Evolutionary conservation across 108 stramenopile species (phyloP).

Genomic region (Cyclotella atomus): DNA sequence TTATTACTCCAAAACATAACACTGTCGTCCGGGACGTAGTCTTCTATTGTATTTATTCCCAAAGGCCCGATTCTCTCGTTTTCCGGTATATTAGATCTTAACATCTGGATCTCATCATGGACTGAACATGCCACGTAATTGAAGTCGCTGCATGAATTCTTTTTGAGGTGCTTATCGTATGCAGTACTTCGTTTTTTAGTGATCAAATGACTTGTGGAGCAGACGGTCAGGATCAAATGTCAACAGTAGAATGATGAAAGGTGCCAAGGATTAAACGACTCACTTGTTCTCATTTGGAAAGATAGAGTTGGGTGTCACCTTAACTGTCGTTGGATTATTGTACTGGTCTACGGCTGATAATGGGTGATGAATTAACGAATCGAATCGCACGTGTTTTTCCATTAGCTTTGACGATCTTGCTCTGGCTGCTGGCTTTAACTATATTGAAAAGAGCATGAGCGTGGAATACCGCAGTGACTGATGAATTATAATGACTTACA

Average conservation of each 20-base stretch:
- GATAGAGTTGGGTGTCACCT: slow-evolving; percentile 49
- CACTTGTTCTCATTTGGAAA: slow-evolving; percentile 51
- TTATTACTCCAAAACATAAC: slow-evolving; percentile 37
- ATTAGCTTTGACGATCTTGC: slow-evolving; percentile 13
- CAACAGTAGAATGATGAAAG: no score
- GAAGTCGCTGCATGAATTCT: not conserved
- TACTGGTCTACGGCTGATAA: slow-evolving; percentile 24
- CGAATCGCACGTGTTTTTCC: not conserved
- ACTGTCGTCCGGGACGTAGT: slow-evolving; percentile 31
- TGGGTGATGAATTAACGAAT: not conserved
- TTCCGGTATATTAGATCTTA: slow-evolving; percentile 16
- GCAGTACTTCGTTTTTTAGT: slow-evolving; percentile 18
- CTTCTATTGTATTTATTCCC: slow-evolving; percentile 34
- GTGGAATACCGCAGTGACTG: not conserved
- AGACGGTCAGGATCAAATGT: no score
- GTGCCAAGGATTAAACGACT: no score
- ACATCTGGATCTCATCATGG: slow-evolving; percentile 20
- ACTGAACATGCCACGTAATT: slow-evolving; percentile 25
- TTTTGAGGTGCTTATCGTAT: not conserved
- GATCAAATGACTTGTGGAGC: slow-evolving; percentile 42
- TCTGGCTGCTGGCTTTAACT: slow-evolving; percentile 27
- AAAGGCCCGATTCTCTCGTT: slow-evolving; percentile 35
- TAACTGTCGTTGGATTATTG: slow-evolving; percentile 48
- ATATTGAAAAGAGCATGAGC: not conserved
- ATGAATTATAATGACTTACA: not conserved